These are phyloP conservation scores for Halenospora varia DNA, from an alignment of 495 filamentous ascomycete species.

Conservation along the genomic window DNA sequence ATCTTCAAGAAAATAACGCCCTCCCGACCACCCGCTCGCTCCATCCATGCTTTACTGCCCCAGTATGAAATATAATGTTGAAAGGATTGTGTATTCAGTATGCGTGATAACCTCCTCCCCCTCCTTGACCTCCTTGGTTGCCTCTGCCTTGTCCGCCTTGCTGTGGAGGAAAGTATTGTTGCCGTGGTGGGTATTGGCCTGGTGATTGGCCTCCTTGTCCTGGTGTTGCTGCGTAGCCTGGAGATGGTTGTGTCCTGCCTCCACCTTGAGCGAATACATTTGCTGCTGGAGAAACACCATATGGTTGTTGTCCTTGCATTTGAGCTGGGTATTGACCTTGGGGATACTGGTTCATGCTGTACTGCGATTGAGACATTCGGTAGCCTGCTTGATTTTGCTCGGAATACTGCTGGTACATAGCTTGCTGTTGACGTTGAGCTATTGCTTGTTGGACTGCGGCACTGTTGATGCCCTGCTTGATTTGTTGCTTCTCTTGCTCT, in stretches of 20 bases:
- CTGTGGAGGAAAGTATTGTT: conserved; percentile 19
- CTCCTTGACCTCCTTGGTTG: conserved; percentile 10
- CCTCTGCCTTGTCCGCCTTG: conserved; percentile 15
- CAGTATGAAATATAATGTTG: not conserved
- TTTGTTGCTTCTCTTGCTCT: conserved; percentile 68
- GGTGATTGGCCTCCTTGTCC: conserved; percentile 13
- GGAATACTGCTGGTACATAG: conserved; percentile 10
- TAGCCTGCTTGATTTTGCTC: not conserved
- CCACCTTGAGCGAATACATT: conserved; percentile 25
- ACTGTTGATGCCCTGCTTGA: conserved; percentile 66
- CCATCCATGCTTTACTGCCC: not conserved
- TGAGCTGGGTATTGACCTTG: conserved; percentile 11
- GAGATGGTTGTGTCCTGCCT: conserved; percentile 11
- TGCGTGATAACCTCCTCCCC: too few species aligned
- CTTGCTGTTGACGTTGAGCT: conserved; percentile 23
- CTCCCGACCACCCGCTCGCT: too few species aligned
- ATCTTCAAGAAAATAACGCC: not conserved
- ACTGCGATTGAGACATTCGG: conserved; percentile 1
- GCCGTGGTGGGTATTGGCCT: conserved; percentile 8
- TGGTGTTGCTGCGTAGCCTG: conserved; percentile 2
- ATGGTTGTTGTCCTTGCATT: conserved; percentile 4
- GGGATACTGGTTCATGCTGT: conserved; percentile 1
- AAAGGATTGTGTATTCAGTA: not conserved
- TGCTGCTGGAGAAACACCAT: conserved; percentile 19
- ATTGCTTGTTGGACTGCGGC: conserved; percentile 69